Conservation (phyloP, 257 asterid genomes). For the Solanum sparsipilum region DNA sequence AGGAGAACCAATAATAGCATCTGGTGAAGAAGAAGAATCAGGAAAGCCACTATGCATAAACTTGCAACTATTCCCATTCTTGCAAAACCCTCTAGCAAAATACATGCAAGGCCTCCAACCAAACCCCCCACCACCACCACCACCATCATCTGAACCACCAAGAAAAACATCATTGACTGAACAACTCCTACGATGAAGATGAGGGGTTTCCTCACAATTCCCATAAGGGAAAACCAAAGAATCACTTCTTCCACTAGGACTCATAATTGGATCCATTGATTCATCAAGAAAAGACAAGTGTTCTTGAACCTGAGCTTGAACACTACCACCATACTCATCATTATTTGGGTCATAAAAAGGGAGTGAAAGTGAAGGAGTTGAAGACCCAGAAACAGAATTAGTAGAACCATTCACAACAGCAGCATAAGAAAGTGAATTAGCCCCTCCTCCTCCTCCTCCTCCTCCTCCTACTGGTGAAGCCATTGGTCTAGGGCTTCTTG, state of each 20-base stretch:
- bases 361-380: constrained; percentile 29
- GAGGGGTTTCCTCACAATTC: constrained; percentile 25
- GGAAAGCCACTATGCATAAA: constrained; percentile 38
- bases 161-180: constrained; percentile 63
- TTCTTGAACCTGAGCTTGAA: constrained; percentile 18
- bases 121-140: constrained; percentile 30
- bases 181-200: constrained; percentile 70
- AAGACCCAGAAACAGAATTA: constrained; percentile 24
- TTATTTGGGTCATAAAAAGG: constrained; percentile 20
- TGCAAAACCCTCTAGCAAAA: constrained; percentile 67
- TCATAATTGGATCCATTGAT: constrained; percentile 25
- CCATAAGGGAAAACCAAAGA: constrained; percentile 40
- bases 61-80: constrained; percentile 60
- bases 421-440: constrained; percentile 32
- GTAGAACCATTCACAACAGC: constrained; percentile 48
- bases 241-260: constrained; percentile 88
- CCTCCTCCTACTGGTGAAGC: background rate
- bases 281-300: constrained; percentile 51
- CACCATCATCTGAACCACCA: constrained; percentile 30
- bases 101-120: constrained; percentile 92
- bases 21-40: background rate
- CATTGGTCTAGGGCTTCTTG: constrained; percentile 12
- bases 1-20: constrained; percentile 40
- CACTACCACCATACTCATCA: background rate
- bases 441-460: background rate